Base-by-base conservation (phyloP, 2,329 filamentous ascomycete genomes). In the Tolypocladium ovalisporum region DNA sequence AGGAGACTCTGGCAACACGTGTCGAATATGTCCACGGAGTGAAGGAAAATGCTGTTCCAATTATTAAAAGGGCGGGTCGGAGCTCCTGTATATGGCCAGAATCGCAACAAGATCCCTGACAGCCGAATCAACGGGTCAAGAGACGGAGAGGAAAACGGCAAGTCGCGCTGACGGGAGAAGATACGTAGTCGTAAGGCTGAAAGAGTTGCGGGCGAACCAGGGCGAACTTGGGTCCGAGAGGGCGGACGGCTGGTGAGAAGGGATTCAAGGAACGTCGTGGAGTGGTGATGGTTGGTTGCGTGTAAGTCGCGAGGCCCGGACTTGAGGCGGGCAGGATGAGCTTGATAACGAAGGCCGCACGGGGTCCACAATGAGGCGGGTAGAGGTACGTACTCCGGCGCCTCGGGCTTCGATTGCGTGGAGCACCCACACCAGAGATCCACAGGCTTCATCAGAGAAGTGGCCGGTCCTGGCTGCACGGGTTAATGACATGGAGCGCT, bases 51-150 rank as follows among this genome's bases (percentile, higher is more conserved):
- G 56, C 57, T 47, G 49, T 49, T 49, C 42, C 40, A 29, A 49
- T 15, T 15, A 37, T 37, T 29, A 51, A 42, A 40, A 35, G 13
- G 44, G 40, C 47, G 27, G 54, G 24, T 40, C 32, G 54, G 32
- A 22, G 36, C 29, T 36, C 27, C 35, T 42, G 54, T 49, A 56
- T 47, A 54, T 54, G 56, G 57, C 56, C 29, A 49, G 29, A 56
- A 61, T 65, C 64, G 64, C 61, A 59, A 56, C 51, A 57, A 55
- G 54, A 24, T 63, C 62, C 67, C 70, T 65, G 71, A 77, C 72
- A 70, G 70, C 77, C 78, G 76, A 79, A 70, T 76, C 69, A 79
- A 79, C 74, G 74, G 75, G 72, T 79, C 75, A 75, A 75, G 68
- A 63, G 37, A 44, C 15, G n/a, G n/a, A 15, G 35, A 39, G 22